Evolutionary conservation across 805 yeast genomes (phyloP).

Genomic region (Candida jianshihensis): DNA sequence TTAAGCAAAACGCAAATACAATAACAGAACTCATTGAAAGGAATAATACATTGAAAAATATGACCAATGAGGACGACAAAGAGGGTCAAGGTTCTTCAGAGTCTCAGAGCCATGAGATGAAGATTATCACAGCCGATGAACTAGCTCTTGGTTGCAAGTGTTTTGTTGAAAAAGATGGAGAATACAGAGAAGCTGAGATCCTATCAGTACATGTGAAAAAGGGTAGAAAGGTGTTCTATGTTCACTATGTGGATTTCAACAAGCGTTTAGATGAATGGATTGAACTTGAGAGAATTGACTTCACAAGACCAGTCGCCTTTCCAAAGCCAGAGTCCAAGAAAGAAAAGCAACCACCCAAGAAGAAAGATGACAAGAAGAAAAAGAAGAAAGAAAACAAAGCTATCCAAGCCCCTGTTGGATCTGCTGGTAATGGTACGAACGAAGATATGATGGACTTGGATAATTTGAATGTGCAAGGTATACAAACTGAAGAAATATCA

Average conservation of each 20-base stretch:
- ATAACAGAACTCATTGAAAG: too few species aligned
- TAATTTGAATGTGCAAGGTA: constrained; percentile 77
- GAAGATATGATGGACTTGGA: constrained; percentile 79
- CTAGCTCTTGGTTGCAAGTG: constrained; percentile 75
- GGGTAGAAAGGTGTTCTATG: constrained; percentile 77
- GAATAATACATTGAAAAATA: too few species aligned
- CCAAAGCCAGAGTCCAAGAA: constrained; percentile 55
- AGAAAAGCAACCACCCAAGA: constrained; percentile 28
- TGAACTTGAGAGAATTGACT: constrained; percentile 60
- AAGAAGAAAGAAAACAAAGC: constrained; percentile 13
- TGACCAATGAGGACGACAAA: constrained; percentile 20
- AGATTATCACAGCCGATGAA: constrained; percentile 35
- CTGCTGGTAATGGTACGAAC: constrained; percentile 7
- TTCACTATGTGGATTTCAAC: constrained; percentile 91
- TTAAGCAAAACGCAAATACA: too few species aligned
- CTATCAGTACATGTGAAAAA: constrained; percentile 68
- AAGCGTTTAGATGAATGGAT: constrained; percentile 98
- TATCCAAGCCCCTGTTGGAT: constrained; percentile 23
- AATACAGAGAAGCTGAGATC: constrained; percentile 76
- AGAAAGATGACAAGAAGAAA: constrained; percentile 21
- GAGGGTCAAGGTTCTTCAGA: constrained; percentile 8
- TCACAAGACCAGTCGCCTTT: constrained; percentile 57
- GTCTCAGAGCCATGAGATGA: constrained; percentile 17
- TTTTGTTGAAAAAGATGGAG: constrained; percentile 74
- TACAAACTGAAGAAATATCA: constrained; percentile 60